Percentiles rank a stretch among this genome's conserved stretches.
phyloP scores from a whole-genome alignment of 768 basidiomycete genomes.

The Pleurotus tuoliensis region DNA sequence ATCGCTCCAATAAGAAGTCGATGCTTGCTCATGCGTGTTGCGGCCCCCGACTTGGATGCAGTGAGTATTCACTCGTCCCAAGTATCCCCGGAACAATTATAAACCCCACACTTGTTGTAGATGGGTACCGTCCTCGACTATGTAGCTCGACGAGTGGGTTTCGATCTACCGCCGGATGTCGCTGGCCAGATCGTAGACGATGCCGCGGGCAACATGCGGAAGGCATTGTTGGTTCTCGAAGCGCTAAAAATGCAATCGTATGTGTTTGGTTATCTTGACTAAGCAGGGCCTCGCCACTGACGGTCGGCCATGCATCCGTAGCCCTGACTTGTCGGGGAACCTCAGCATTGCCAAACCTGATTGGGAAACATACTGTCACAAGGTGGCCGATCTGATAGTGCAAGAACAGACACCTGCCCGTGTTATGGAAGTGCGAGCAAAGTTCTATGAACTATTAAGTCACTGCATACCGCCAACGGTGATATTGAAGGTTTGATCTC shows the following conservation, averaged over 20 bases:
- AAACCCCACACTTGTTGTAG: slow-evolving; percentile 32
- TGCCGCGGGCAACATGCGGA: slow-evolving; percentile 86
- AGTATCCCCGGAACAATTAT: background rate
- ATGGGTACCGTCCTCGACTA: slow-evolving; percentile 75
- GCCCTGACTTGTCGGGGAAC: slow-evolving; percentile 79
- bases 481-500: slow-evolving; percentile 71
- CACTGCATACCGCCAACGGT: slow-evolving; percentile 96
- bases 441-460: slow-evolving; percentile 91
- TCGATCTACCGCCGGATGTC: slow-evolving; percentile 77
- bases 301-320: slow-evolving; percentile 21
- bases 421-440: slow-evolving; percentile 88
- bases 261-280: slow-evolving; percentile 21
- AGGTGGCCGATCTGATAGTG: slow-evolving; percentile 87
- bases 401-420: slow-evolving; percentile 85
- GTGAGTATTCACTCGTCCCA: slow-evolving; percentile 32
- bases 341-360: slow-evolving; percentile 93
- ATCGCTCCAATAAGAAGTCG: slow-evolving; percentile 97
- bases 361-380: slow-evolving; percentile 96
- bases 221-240: slow-evolving; percentile 92
- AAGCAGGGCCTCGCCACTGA: background rate
- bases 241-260: slow-evolving; percentile 97
- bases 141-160: slow-evolving; percentile 68
- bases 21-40: slow-evolving; percentile 90
- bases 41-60: slow-evolving; percentile 77
- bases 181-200: slow-evolving; percentile 75